A percentile compares a stretch with the other conserved stretches of the same genome.
These are phyloP conservation scores for Gastrodia elata DNA, from an alignment of 106 monocot species.

Conservation along the genomic window DNA sequence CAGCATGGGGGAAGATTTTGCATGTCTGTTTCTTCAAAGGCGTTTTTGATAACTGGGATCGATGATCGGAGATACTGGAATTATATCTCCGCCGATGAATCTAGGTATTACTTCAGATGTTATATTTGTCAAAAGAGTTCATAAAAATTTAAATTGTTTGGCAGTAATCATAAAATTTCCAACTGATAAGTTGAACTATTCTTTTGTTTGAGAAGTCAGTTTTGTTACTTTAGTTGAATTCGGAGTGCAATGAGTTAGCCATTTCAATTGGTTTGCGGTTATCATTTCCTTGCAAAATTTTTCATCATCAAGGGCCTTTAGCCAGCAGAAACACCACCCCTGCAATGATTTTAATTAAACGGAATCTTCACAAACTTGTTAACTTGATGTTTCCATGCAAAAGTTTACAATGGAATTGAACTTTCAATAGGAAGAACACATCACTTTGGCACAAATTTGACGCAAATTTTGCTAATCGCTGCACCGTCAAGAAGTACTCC, in stretches of 20 bases:
- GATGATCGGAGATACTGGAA: constrained; percentile 65
- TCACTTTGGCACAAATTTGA: constrained; percentile 5
- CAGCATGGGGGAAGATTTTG: constrained; percentile 24
- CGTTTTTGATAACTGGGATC: constrained; percentile 45
- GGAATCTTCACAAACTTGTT: neutral
- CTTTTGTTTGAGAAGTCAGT: too few relatives aligned
- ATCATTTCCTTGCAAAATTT: constrained; percentile 6
- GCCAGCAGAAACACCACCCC: neutral
- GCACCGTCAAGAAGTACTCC: constrained; percentile 18
- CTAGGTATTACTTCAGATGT: constrained; percentile 24
- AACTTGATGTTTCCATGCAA: neutral
- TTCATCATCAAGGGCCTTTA: constrained; percentile 15
- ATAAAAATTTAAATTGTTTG: neutral
- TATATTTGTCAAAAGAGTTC: neutral
- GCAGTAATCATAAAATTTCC: too few relatives aligned
- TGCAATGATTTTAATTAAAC: constrained; percentile 11
- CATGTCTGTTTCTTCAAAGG: constrained; percentile 35
- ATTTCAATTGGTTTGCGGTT: neutral
- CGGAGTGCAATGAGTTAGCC: constrained; percentile 10
- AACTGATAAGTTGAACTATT: too few relatives aligned
- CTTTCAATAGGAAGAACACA: constrained; percentile 5
- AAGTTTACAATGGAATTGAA: neutral
- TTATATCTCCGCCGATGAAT: constrained; percentile 40
- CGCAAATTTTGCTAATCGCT: constrained; percentile 8
- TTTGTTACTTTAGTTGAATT: too few relatives aligned